Evolutionary conservation across 1,284 basidiomycete genomes (phyloP).

Genomic region (Acaromyces ingoldii): DNA sequence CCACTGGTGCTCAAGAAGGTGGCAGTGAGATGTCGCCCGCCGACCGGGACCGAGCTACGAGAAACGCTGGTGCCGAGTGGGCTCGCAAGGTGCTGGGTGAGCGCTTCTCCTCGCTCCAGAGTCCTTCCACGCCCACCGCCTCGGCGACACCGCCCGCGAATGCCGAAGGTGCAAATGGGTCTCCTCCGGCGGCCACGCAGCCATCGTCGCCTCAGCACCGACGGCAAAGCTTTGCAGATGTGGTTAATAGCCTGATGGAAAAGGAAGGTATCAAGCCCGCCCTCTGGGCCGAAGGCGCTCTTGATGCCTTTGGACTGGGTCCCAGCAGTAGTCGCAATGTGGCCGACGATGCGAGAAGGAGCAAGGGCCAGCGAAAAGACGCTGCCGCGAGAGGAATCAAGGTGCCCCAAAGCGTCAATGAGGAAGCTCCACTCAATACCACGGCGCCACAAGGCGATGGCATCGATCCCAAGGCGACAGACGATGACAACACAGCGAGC

Average conservation of each 20-base stretch:
- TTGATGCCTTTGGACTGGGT: slow-evolving; percentile 42
- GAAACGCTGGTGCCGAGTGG: slow-evolving; percentile 41
- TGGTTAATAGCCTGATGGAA: slow-evolving; percentile 40
- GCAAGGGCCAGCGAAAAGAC: slow-evolving; percentile 18
- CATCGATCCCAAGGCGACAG: too few species aligned
- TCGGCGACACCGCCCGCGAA: background rate
- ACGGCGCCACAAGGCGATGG: too few species aligned
- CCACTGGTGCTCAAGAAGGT: background rate
- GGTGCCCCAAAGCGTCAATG: slow-evolving; percentile 29
- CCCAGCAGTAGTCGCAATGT: slow-evolving; percentile 38
- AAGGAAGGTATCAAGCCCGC: slow-evolving; percentile 40
- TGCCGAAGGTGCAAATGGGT: background rate
- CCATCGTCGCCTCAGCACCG: slow-evolving; percentile 5
- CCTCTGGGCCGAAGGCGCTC: slow-evolving; percentile 43
- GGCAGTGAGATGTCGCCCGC: background rate
- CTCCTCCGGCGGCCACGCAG: background rate
- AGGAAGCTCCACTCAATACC: too few species aligned
- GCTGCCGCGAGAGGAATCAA: slow-evolving; percentile 16
- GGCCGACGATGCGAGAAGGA: slow-evolving; percentile 32
- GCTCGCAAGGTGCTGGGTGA: slow-evolving; percentile 42
- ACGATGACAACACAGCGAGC: too few species aligned
- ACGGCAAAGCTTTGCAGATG: slow-evolving; percentile 38
- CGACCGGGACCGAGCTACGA: slow-evolving; percentile 34
- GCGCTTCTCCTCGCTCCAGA: slow-evolving; percentile 13
- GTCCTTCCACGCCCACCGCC: background rate